Conservation (phyloP, 257 asterid genomes). For the Verbascum thapsus region DNA sequence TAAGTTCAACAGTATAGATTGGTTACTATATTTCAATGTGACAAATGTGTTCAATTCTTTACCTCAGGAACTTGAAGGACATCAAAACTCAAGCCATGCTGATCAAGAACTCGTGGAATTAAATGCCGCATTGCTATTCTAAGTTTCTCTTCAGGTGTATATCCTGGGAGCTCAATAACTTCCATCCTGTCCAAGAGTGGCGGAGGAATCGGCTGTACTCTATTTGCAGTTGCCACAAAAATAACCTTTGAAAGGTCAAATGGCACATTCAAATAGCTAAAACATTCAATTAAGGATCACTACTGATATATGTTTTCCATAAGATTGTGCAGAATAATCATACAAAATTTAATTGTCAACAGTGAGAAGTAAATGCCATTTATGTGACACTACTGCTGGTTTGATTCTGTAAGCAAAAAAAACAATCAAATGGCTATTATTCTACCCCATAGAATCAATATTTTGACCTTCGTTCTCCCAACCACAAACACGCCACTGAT, state of each 20-base stretch:
- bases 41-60: conserved; percentile 32
- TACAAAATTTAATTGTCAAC: background rate
- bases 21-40: conserved; percentile 20
- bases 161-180: conserved; percentile 97
- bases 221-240: conserved; percentile 97
- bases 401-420: conserved; percentile 14
- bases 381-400: conserved; percentile 15
- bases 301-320: conserved; percentile 15
- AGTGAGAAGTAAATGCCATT: conserved; percentile 4
- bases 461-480: background rate
- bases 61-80: conserved; percentile 98
- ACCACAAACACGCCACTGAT: background rate
- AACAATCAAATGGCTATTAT: conserved; percentile 13
- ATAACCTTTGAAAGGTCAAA: conserved; percentile 96
- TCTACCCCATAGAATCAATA: background rate
- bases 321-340: conserved; percentile 12
- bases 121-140: conserved; percentile 86
- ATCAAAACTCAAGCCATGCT: conserved; percentile 88
- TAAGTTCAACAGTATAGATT: conserved; percentile 15
- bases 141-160: conserved; percentile 97
- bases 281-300: conserved; percentile 62
- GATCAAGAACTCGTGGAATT: conserved; percentile 96
- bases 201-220: conserved; percentile 93
- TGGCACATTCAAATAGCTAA: conserved; percentile 94
- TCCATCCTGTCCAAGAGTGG: conserved; percentile 98